Conservation (phyloP, 2,329 filamentous ascomycete species). For the Colletotrichum melonis region DNA sequence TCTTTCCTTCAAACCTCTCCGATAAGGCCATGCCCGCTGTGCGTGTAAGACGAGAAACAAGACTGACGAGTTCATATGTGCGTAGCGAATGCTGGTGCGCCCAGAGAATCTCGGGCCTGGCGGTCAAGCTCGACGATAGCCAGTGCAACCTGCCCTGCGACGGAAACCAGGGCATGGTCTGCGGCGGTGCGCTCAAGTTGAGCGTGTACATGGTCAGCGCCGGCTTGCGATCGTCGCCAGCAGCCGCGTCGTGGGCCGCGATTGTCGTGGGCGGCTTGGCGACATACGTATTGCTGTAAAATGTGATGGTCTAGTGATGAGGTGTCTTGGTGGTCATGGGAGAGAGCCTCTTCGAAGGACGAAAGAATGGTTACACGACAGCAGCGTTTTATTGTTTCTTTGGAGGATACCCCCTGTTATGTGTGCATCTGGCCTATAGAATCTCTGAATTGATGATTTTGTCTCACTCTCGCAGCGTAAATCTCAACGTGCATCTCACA, state of each 20-base stretch:
- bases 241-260: conserved; percentile 5
- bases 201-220: conserved; percentile 52
- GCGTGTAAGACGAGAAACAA: neutral
- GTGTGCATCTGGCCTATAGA: neutral
- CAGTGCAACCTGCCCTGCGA: conserved; percentile 65
- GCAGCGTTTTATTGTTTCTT: neutral
- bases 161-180: conserved; percentile 62
- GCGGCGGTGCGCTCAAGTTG: conserved; percentile 64
- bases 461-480: neutral
- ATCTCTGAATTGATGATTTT: neutral
- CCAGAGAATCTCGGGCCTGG: conserved; percentile 58
- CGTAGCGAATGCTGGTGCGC: conserved; percentile 71
- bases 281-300: neutral
- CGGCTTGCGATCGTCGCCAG: neutral
- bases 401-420: conserved; percentile 8
- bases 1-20: no score
- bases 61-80: neutral
- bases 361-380: neutral
- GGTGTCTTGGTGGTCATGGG: neutral
- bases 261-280: neutral
- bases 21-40: no score
- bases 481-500: neutral
- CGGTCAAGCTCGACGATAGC: conserved; percentile 56
- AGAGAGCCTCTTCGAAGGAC: neutral
- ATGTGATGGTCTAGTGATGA: neutral